phyloP scores from a whole-genome alignment of 2,329 filamentous ascomycete species.

The Escovopsis weberi region DNA sequence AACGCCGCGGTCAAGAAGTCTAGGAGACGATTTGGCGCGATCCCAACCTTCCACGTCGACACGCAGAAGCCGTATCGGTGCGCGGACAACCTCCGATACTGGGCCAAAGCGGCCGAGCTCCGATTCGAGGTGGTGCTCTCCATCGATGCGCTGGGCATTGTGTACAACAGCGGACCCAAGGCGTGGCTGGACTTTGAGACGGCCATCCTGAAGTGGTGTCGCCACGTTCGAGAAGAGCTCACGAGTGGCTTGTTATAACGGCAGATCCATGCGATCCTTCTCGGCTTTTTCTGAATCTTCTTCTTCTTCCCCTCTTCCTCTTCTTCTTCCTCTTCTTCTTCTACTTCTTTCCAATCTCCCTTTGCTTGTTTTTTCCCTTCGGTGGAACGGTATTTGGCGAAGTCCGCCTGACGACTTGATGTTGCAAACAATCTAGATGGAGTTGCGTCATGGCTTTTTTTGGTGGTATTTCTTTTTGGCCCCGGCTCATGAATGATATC shows the following conservation, averaged over 20 bases:
- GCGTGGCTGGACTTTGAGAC: slow-evolving; percentile 74
- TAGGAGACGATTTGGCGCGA: slow-evolving; percentile 72
- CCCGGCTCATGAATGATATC: background rate
- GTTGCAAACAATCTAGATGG: slow-evolving; percentile 4
- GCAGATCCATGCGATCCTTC: background rate
- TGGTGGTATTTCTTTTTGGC: too few species aligned
- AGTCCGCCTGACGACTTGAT: slow-evolving; percentile 3
- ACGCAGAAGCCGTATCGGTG: slow-evolving; percentile 87
- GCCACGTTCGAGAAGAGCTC: slow-evolving; percentile 70
- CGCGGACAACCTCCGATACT: slow-evolving; percentile 88
- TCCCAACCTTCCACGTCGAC: slow-evolving; percentile 81
- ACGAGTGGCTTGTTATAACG: slow-evolving; percentile 41
- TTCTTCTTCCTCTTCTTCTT: too few species aligned
- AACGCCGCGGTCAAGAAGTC: slow-evolving; percentile 80
- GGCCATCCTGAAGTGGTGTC: slow-evolving; percentile 72
- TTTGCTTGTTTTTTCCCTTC: too few species aligned
- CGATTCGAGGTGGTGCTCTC: slow-evolving; percentile 79
- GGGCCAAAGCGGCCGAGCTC: slow-evolving; percentile 90
- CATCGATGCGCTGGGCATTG: slow-evolving; percentile 75
- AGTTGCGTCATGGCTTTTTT: slow-evolving; percentile 1
- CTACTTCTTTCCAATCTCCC: too few species aligned
- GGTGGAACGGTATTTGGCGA: too few species aligned
- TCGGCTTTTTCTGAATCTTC: too few species aligned
- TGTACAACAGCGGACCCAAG: slow-evolving; percentile 54
- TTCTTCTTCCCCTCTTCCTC: too few species aligned